phyloP scores from a whole-genome alignment of 352 stramenopile genomes.

The Phytopythium delawarense region DNA sequence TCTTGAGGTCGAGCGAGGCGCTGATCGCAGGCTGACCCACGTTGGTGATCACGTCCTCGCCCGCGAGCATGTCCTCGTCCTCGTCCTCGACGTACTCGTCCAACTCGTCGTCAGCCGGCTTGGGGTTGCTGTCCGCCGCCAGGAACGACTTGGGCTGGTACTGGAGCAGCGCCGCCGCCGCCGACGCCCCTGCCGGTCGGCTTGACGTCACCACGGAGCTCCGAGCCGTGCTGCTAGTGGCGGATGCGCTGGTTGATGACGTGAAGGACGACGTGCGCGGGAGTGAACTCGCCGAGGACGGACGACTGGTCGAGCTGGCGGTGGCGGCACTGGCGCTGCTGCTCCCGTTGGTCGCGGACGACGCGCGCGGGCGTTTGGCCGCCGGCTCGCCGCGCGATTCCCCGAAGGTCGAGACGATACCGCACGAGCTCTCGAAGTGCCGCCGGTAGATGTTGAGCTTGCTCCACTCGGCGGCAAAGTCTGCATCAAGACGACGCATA shows the following conservation, averaged over 20 bases:
- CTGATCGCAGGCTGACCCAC: conserved; percentile 60
- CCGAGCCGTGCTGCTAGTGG: background rate
- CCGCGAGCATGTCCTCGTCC: conserved; percentile 34
- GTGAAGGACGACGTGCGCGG: conserved; percentile 19
- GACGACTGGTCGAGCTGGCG: background rate
- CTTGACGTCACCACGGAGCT: background rate
- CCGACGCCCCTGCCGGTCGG: conserved; percentile 11
- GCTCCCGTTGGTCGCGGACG: conserved; percentile 13
- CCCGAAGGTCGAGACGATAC: conserved; percentile 46
- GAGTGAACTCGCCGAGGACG: background rate
- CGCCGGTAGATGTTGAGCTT: conserved; percentile 73
- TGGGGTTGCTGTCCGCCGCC: conserved; percentile 30
- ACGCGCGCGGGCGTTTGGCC: conserved; percentile 12
- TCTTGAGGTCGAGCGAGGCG: conserved; percentile 71
- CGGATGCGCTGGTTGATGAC: conserved; percentile 8
- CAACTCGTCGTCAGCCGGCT: conserved; percentile 44
- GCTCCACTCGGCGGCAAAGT: conserved; percentile 68
- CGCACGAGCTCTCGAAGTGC: conserved; percentile 76
- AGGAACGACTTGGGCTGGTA: conserved; percentile 80
- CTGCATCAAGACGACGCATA: conserved; percentile 11
- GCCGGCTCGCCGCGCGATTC: conserved; percentile 20
- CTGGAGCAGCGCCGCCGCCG: conserved; percentile 41
- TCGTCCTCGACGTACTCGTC: conserved; percentile 66
- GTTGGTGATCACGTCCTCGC: conserved; percentile 73
- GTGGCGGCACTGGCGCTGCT: conserved; percentile 11